A percentile compares a stretch with the other conserved stretches of the same genome.
Evolutionary conservation across 352 stramenopile genomes (phyloP).

Genomic region (Lagenidium giganteum): DNA sequence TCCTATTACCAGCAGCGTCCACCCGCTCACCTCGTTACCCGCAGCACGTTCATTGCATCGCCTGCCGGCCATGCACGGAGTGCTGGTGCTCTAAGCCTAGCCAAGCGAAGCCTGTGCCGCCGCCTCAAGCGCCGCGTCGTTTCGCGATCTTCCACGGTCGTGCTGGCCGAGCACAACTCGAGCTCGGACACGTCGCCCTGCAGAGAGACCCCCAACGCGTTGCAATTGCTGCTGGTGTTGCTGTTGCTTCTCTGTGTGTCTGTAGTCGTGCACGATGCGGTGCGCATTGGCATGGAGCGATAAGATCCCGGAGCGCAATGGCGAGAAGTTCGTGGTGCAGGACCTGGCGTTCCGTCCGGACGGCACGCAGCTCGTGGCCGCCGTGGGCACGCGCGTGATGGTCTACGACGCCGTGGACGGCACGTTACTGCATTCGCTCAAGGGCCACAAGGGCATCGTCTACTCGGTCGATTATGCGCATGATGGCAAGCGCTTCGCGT

Average conservation of each 20-base stretch:
- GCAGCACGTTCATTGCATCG: no score
- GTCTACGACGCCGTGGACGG: constrained; percentile 90
- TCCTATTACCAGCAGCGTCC: no score
- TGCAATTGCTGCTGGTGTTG: no score
- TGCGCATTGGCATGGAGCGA: constrained; percentile 81
- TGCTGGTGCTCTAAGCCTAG: background rate
- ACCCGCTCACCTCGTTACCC: no score
- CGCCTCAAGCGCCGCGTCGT: constrained; percentile 31
- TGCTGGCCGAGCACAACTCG: background rate
- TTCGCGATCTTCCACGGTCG: constrained; percentile 30
- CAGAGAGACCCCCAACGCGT: no score
- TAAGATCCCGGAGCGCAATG: constrained; percentile 84
- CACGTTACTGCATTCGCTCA: constrained; percentile 89
- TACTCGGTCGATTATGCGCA: constrained; percentile 90
- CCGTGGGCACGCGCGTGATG: constrained; percentile 88
- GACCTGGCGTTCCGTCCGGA: constrained; percentile 90
- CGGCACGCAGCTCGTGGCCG: constrained; percentile 85
- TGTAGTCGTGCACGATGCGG: constrained; percentile 40
- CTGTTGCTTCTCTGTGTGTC: no score
- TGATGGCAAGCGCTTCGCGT: constrained; percentile 91
- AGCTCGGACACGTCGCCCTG: background rate
- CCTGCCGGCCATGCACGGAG: background rate
- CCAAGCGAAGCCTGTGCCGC: constrained; percentile 14
- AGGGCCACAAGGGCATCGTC: constrained; percentile 88
- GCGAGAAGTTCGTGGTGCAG: constrained; percentile 81